Base-by-base conservation (phyloP, 331 rosid species). In the Arachis monticola region DNA sequence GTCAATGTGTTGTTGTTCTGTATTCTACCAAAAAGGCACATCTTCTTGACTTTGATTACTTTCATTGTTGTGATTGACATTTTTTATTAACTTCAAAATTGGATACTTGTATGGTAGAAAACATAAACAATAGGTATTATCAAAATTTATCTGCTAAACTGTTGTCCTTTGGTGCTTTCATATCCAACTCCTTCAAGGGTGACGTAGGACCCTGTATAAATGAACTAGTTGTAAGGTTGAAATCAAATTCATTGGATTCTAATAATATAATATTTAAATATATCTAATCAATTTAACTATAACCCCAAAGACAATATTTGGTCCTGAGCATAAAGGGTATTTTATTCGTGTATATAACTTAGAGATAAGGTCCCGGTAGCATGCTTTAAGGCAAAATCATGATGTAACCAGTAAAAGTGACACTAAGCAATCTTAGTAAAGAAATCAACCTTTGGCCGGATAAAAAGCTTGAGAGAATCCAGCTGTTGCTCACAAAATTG, bases 51-150 rank as follows among this genome's bases (percentile, higher is more conserved):
- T 75, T 60, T 44, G 82, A 53, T 79, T 74, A 60, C 48, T 69
- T 70, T 71, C 69, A 59, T 79, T 51, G 30, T 46, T 7, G 46
- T 76, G 79, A 63, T 64, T 63, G 73, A 72, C 79, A 57, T 67
- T 79, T 79, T 75, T 81, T 88, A 67, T 87, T 57, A 31, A 89
- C 90, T 83, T 87, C 87, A 76, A 88, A 88, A 82, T 82, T 74
- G 59, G 83, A 73, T 64, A 32, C 58, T 30, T 94, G 97, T 91
- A 90, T 2, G 96, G 92, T 55, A 87, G 74, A 82, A 81, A 58
- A 92, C 91, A 82, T 82, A 67, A 53, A 94, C 82, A 58, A 90
- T 83, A 58, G 97, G 97, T n/a, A n/a, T n/a, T n/a, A n/a, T n/a
- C n/a, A n/a, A n/a, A n/a, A n/a, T n/a, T n/a, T n/a, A 72, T 88